Base-by-base conservation (phyloP, 306 rosid species). In the Lathyrus tuberosus region DNA sequence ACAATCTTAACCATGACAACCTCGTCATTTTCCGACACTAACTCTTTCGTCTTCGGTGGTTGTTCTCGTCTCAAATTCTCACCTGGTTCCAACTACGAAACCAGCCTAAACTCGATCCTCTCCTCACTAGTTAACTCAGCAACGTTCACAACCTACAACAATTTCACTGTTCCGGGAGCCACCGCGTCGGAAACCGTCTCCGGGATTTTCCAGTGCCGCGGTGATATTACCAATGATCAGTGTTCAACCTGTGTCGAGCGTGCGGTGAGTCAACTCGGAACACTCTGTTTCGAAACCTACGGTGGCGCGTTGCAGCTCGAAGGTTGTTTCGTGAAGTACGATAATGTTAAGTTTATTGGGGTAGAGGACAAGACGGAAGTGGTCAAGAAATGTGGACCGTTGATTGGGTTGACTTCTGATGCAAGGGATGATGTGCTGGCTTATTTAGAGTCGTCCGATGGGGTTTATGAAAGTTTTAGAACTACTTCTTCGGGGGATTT, bases 281-380 rank as follows among this genome's bases (percentile, higher is more conserved):
- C 86, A 0, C 65, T 89, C 41, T 95, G 99, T 78, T 46, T 17
- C 5, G 70, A 35, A 80, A 54, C 96, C 1, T 66, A 74, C 76
- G 99, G 97, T 16, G 99, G 91, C 71, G 95, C 87, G 84, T 76
- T 95, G 87, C 99, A 95, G 78, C 79, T 87, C 7, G 97, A 95
- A 14, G 97, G 95, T 0, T 95, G 99, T 35, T 78, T 89, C 43
- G 85, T 95, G 1, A 95, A 89, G 84, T 95, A 91, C 71, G 97
- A 95, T 26, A 86, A 86, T 65, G 11, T 41, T 0, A 82, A 78
- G 70, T 95, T 95, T 70, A 26, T 95, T 9, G 99, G 99, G 0
- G 91, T 76, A 44, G 91, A 84, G 84, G 99, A 95, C 87, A 95
- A 95, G 81, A 91, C 95, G 0, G 65, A 69, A 33, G 91, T 95